Conservation (phyloP, 805 yeast species). For the Naumovozyma castellii region DNA sequence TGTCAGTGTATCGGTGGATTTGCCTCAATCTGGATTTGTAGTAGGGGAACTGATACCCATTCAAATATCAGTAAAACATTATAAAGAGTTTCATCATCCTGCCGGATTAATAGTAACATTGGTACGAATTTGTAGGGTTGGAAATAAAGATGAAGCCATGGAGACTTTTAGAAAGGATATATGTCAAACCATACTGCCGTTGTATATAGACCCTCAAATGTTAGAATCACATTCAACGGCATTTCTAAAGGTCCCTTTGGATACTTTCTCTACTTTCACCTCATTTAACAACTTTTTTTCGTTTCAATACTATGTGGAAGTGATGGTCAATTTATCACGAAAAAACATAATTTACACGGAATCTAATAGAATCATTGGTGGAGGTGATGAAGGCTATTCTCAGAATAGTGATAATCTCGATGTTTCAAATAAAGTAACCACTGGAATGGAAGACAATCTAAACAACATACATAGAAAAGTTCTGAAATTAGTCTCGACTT, state of each 20-base stretch:
- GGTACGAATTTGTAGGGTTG: slow-evolving; percentile 66
- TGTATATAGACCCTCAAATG: slow-evolving; percentile 64
- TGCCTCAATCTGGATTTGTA: slow-evolving; percentile 59
- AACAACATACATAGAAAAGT: slow-evolving; percentile 13
- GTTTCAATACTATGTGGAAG: slow-evolving; percentile 80
- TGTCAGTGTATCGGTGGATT: slow-evolving; percentile 36
- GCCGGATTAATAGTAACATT: slow-evolving; percentile 72
- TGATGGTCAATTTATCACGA: slow-evolving; percentile 69
- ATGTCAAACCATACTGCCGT: slow-evolving; percentile 65
- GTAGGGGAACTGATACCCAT: slow-evolving; percentile 77
- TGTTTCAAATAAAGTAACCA: neutral
- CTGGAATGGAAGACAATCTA: slow-evolving; percentile 8
- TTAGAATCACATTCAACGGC: slow-evolving; percentile 50
- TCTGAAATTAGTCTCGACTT: slow-evolving; percentile 2
- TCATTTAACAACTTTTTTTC: slow-evolving; percentile 52
- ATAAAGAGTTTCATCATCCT: slow-evolving; percentile 57
- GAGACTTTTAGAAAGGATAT: slow-evolving; percentile 73
- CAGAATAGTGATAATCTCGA: neutral
- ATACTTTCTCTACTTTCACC: slow-evolving; percentile 74
- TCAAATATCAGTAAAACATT: slow-evolving; percentile 55
- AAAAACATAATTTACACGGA: slow-evolving; percentile 34
- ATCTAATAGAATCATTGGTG: slow-evolving; percentile 25
- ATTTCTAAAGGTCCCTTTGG: slow-evolving; percentile 65
- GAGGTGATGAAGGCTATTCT: slow-evolving; percentile 8
- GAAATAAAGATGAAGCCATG: slow-evolving; percentile 42